A percentile compares a stretch with the other conserved stretches of the same genome.
phyloP scores from a whole-genome alignment of 805 yeast species.

The Schwanniomyces polymorphus region DNA sequence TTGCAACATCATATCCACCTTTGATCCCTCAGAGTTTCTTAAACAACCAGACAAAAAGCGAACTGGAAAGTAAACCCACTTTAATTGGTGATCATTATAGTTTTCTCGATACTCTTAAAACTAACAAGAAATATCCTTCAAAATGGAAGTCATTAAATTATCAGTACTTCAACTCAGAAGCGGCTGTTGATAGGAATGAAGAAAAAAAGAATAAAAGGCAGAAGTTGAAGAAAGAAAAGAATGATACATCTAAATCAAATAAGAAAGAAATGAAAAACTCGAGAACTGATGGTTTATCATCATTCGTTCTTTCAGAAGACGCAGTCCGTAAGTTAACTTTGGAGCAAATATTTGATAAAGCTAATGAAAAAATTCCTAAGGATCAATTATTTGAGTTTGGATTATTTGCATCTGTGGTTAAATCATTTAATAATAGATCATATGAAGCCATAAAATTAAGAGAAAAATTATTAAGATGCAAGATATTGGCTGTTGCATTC shows the following conservation, averaged over 20 bases:
- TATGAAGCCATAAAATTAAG: conserved; percentile 56
- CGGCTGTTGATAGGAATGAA: neutral
- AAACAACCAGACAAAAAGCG: conserved; percentile 14
- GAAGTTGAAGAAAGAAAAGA: conserved; percentile 6
- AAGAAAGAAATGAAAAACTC: neutral
- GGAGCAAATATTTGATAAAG: conserved; percentile 66
- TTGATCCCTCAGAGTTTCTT: conserved; percentile 34
- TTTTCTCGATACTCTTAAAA: conserved; percentile 45
- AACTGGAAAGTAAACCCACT: conserved; percentile 14
- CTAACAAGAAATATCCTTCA: conserved; percentile 46
- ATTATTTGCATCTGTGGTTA: conserved; percentile 61
- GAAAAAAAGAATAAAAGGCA: conserved; percentile 16
- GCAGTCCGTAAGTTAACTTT: conserved; percentile 53
- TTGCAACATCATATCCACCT: conserved; percentile 58
- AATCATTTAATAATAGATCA: conserved; percentile 64
- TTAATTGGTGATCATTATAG: conserved; percentile 42
- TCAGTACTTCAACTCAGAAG: conserved; percentile 41
- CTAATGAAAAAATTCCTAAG: conserved; percentile 55
- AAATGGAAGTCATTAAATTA: conserved; percentile 58
- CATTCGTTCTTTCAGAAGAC: conserved; percentile 54
- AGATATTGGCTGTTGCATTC: conserved; percentile 67
- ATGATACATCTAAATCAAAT: conserved; percentile 1
- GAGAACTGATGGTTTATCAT: conserved; percentile 47
- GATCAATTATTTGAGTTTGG: conserved; percentile 66
- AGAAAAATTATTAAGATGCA: conserved; percentile 57